Conservation (phyloP, 345 rosid genomes). For the Gossypium thurberi region DNA sequence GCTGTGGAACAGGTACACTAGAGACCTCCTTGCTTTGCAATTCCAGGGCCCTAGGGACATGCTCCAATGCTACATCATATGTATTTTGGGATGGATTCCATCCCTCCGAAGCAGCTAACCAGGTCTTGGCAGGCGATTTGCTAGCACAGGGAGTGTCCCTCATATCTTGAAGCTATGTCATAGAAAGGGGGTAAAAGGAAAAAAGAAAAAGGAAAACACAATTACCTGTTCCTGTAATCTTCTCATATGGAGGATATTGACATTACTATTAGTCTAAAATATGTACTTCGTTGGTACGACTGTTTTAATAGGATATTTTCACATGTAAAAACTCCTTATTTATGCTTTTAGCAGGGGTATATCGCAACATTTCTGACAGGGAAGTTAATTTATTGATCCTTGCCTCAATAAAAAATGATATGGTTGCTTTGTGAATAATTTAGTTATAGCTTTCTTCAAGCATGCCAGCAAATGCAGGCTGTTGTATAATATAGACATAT, state of each 20-base stretch:
- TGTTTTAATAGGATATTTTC: slow-evolving; percentile 8
- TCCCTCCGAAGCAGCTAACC: slow-evolving; percentile 82
- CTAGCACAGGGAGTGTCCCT: slow-evolving; percentile 65
- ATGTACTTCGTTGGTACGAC: neutral
- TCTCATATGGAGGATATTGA: slow-evolving; percentile 9
- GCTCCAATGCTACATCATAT: slow-evolving; percentile 69
- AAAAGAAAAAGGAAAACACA: neutral
- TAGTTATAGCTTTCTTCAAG: neutral
- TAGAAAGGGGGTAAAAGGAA: neutral
- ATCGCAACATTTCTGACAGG: neutral
- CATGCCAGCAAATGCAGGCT: neutral
- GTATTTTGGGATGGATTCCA: slow-evolving; percentile 98
- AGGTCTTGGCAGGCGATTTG: slow-evolving; percentile 53
- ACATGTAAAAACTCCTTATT: slow-evolving; percentile 5
- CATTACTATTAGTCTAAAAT: neutral
- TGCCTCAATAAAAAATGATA: slow-evolving; percentile 11
- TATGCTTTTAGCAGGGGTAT: neutral
- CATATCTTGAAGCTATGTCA: slow-evolving; percentile 41
- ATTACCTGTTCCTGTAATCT: neutral
- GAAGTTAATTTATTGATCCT: neutral
- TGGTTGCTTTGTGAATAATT: neutral
- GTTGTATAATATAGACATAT: neutral
- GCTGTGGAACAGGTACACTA: slow-evolving; percentile 81
- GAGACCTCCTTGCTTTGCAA: slow-evolving; percentile 88
- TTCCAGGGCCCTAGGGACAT: slow-evolving; percentile 54